Percentiles rank a stretch among this genome's conserved stretches.
phyloP scores from a whole-genome alignment of 176 grass and related monocot genomes.

The Rhynchospora tenuis region DNA sequence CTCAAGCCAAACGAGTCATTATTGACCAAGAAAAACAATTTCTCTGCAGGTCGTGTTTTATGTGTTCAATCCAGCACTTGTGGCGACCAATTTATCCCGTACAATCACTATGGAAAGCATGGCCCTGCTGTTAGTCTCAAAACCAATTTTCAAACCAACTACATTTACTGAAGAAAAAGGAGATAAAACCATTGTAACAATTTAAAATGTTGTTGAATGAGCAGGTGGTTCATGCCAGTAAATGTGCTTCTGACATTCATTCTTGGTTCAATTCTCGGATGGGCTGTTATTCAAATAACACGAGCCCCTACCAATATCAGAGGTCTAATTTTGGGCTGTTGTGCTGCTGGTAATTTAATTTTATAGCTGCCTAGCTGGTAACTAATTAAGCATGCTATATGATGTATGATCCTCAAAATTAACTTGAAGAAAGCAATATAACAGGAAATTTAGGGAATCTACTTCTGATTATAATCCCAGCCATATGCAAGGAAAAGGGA shows the following conservation, averaged over 20 bases:
- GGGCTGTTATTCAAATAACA: constrained; percentile 53
- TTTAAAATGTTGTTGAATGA: not conserved
- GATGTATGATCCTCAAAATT: not conserved
- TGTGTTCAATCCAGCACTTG: constrained; percentile 69
- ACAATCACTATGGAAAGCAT: constrained; percentile 87
- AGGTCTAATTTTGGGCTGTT: constrained; percentile 80
- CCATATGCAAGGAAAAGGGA: constrained; percentile 87
- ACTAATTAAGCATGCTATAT: not conserved
- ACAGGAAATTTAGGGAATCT: constrained; percentile 79
- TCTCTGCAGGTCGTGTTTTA: constrained; percentile 72
- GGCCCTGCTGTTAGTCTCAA: constrained; percentile 47
- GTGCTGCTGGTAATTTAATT: constrained; percentile 60
- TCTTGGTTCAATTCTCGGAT: constrained; percentile 67
- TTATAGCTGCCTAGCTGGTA: not conserved
- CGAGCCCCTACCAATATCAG: constrained; percentile 43
- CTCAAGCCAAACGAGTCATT: not conserved
- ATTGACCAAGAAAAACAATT: not conserved
- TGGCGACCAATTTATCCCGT: constrained; percentile 41
- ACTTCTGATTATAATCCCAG: constrained; percentile 79
- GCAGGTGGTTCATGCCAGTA: constrained; percentile 94
- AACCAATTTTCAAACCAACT: not conserved
- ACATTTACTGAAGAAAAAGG: not conserved
- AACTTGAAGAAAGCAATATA: not conserved
- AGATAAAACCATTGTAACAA: not conserved
- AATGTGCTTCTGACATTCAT: constrained; percentile 64